Evolutionary conservation across 2,329 filamentous ascomycete species (phyloP).

Genomic region (Eutypella sp.): DNA sequence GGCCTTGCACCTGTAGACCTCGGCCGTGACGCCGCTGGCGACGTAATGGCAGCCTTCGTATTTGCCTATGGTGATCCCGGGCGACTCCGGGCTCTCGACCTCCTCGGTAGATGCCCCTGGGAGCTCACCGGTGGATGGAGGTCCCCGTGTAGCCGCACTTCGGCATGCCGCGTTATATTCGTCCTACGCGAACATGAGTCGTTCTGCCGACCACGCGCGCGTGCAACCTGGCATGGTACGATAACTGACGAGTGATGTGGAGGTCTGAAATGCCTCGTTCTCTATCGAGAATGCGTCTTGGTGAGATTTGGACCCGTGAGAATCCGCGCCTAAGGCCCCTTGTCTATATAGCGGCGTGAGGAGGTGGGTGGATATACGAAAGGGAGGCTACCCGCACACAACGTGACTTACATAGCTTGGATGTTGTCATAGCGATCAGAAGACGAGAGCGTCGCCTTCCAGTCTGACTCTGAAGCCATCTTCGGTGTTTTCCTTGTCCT

Average conservation of each 20-base stretch:
- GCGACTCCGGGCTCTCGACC: conserved; percentile 11
- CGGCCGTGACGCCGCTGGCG: conserved; percentile 71
- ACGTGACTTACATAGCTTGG: conserved; percentile 51
- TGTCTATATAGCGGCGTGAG: conserved; percentile 19
- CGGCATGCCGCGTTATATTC: conserved; percentile 49
- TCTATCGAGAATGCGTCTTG: conserved; percentile 60
- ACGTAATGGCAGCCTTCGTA: conserved; percentile 51
- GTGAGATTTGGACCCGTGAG: conserved; percentile 18
- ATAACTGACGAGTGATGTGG: conserved; percentile 50
- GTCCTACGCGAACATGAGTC: conserved; percentile 37
- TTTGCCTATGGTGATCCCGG: conserved; percentile 45
- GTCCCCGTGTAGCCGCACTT: conserved; percentile 20
- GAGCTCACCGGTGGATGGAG: conserved; percentile 20
- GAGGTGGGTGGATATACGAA: no score
- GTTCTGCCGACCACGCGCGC: conserved; percentile 6
- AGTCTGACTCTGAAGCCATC: conserved; percentile 32
- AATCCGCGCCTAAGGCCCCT: conserved; percentile 14
- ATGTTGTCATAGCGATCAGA: conserved; percentile 59
- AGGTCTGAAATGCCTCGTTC: conserved; percentile 54
- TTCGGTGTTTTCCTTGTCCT: conserved; percentile 2
- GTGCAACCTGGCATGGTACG: neutral
- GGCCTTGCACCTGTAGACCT: conserved; percentile 65
- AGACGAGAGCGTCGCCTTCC: conserved; percentile 50
- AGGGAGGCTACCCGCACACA: no score
- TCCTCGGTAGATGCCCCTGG: conserved; percentile 2